These are phyloP conservation scores for Adenanthera pavonina DNA, from an alignment of 306 rosid genomes.

Conservation along the genomic window DNA sequence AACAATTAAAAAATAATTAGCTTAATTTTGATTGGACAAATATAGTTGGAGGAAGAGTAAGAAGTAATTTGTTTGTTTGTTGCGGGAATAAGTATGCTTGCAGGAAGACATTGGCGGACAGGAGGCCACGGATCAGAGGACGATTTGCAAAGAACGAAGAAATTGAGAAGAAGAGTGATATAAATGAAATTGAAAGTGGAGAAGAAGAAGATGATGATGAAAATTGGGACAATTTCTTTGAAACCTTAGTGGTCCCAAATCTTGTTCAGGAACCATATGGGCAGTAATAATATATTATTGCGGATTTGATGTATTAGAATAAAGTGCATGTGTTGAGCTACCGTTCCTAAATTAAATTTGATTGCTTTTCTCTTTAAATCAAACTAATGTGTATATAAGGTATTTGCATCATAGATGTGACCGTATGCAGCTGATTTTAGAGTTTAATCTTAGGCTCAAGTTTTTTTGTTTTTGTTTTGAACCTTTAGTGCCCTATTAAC, in stretches of 20 bases:
- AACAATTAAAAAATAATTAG: too few relatives aligned
- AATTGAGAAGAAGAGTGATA: constrained; percentile 60
- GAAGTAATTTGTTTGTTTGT: background rate
- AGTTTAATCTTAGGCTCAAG: background rate
- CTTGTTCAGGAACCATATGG: constrained; percentile 49
- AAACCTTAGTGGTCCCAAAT: constrained; percentile 65
- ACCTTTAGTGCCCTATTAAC: background rate
- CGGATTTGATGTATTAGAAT: constrained; percentile 34
- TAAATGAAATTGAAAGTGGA: constrained; percentile 47
- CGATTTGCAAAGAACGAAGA: constrained; percentile 83
- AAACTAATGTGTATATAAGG: constrained; percentile 35
- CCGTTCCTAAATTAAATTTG: background rate
- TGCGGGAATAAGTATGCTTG: constrained; percentile 72
- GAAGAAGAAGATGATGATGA: constrained; percentile 70
- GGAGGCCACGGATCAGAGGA: constrained; percentile 89
- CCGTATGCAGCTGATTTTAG: background rate
- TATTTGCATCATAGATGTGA: constrained; percentile 32
- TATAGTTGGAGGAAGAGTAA: background rate
- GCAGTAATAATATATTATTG: background rate
- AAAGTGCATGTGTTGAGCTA: constrained; percentile 1
- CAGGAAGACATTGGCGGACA: constrained; percentile 94
- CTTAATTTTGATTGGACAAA: too few relatives aligned
- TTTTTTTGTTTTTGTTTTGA: background rate
- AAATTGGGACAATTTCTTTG: constrained; percentile 77
- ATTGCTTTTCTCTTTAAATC: constrained; percentile 12